A percentile compares a stretch with the other conserved stretches of the same genome.
Evolutionary conservation across 352 stramenopile genomes (phyloP).

Genomic region (Pythium rhizo-oryzae): DNA sequence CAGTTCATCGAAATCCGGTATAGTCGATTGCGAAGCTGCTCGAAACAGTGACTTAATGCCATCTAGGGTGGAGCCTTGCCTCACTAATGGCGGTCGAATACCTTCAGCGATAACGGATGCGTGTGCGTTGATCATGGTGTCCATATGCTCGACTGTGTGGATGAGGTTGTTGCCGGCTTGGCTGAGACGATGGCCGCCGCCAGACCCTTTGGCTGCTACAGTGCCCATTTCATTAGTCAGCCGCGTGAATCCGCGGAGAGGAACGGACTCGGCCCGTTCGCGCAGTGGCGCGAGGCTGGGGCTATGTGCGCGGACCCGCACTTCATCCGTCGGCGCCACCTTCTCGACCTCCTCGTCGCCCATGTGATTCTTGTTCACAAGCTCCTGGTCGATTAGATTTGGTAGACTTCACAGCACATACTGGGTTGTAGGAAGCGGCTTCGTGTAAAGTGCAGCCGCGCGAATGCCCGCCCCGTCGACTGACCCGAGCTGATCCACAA

Average conservation of each 20-base stretch:
- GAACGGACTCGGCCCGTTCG: neutral
- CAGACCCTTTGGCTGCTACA: neutral
- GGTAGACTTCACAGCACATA: neutral
- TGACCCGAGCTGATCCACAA: too few relatives aligned
- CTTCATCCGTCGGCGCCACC: neutral
- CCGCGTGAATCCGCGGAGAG: neutral
- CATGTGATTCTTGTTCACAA: neutral
- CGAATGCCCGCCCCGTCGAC: too few relatives aligned
- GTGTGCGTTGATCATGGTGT: constrained; percentile 44
- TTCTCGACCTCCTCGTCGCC: neutral
- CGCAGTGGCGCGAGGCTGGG: neutral
- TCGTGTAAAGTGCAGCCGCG: neutral
- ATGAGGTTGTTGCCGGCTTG: constrained; percentile 32
- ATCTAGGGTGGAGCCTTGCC: constrained; percentile 16
- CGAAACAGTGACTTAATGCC: constrained; percentile 25
- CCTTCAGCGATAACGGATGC: constrained; percentile 30
- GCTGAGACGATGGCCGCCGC: neutral
- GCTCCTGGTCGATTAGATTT: neutral
- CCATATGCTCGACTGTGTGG: constrained; percentile 45
- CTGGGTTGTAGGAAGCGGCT: neutral
- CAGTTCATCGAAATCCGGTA: constrained; percentile 16
- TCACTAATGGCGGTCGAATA: constrained; percentile 15
- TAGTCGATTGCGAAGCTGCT: constrained; percentile 1
- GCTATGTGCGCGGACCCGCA: neutral
- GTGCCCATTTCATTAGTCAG: neutral